These are phyloP conservation scores for Boletus sp. DNA, from an alignment of 768 basidiomycete species.

Conservation along the genomic window DNA sequence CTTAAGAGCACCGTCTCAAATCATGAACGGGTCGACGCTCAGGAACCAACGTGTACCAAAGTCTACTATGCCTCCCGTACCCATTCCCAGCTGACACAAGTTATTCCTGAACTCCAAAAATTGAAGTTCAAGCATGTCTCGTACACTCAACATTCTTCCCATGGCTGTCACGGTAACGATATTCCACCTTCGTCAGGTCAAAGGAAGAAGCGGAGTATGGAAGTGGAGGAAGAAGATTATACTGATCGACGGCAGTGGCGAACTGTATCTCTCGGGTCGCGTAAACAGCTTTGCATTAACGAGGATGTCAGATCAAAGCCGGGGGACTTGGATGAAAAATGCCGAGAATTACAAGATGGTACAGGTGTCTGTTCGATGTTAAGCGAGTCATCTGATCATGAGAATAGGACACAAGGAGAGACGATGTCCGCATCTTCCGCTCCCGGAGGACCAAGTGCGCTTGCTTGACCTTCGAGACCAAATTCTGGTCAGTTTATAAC, in stretches of 20 bases:
- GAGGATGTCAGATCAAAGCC: constrained; percentile 62
- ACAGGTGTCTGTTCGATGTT: not conserved
- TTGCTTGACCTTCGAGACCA: constrained; percentile 88
- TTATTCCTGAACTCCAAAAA: constrained; percentile 79
- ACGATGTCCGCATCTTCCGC: constrained; percentile 77
- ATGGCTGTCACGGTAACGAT: not conserved
- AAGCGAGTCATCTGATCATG: constrained; percentile 1
- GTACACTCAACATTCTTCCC: constrained; percentile 14
- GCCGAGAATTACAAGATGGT: constrained; percentile 79
- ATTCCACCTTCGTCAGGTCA: not conserved
- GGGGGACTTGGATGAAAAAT: constrained; percentile 83
- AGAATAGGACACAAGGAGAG: constrained; percentile 57
- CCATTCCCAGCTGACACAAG: constrained; percentile 92
- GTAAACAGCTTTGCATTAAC: constrained; percentile 92
- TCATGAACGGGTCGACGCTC: constrained; percentile 15
- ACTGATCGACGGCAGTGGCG: constrained; percentile 40
- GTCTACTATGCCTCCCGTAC: constrained; percentile 95
- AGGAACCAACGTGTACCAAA: constrained; percentile 68
- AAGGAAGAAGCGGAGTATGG: constrained; percentile 21
- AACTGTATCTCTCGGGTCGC: constrained; percentile 82
- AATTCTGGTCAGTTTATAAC: constrained; percentile 54
- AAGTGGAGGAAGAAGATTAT: constrained; percentile 21
- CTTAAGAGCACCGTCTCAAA: constrained; percentile 9
- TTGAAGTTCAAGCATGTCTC: constrained; percentile 50
- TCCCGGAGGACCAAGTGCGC: constrained; percentile 58